Evolutionary conservation across 169 alveolate genomes (phyloP).

Genomic region (Eimeria falciformis): DNA sequence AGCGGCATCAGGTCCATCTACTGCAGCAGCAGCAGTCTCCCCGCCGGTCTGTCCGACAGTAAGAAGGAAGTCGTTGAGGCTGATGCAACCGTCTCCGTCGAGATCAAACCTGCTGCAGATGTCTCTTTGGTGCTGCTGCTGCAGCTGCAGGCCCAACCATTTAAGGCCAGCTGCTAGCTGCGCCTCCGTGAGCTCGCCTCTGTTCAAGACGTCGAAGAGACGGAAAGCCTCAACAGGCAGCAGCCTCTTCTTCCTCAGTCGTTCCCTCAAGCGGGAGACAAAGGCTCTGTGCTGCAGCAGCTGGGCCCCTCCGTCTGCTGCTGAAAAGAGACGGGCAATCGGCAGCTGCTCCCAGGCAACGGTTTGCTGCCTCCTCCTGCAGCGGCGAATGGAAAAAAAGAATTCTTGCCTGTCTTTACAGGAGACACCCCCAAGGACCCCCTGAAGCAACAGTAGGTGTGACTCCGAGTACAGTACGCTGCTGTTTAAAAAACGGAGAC

Average conservation of each 20-base stretch:
- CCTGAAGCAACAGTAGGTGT: constrained; percentile 53
- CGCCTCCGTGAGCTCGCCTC: constrained; percentile 46
- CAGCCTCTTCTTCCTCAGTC: constrained; percentile 16
- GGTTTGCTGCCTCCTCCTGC: constrained; percentile 56
- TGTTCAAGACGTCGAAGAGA: constrained; percentile 44
- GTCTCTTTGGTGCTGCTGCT: constrained; percentile 4
- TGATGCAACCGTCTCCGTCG: constrained; percentile 63
- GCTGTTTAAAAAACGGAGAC: constrained; percentile 67
- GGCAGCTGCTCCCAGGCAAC: constrained; percentile 25
- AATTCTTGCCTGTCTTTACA: constrained; percentile 44
- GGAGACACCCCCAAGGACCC: constrained; percentile 7
- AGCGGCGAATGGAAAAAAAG: constrained; percentile 57
- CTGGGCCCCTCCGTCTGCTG: constrained; percentile 27
- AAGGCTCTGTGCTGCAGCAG: constrained; percentile 46
- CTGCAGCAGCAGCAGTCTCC: constrained; percentile 6
- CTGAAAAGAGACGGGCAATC: constrained; percentile 12
- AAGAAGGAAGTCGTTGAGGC: constrained; percentile 53
- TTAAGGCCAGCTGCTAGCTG: constrained; percentile 63
- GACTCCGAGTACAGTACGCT: constrained; percentile 40
- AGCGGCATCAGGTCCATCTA: not conserved
- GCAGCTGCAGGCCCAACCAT: constrained; percentile 71
- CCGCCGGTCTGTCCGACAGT: constrained; percentile 51
- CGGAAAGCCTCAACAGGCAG: constrained; percentile 63
- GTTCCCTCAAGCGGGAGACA: constrained; percentile 30
- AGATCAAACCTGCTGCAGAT: constrained; percentile 16